phyloP scores from a whole-genome alignment of 2,329 filamentous ascomycete species.

The Blastomyces silverae region DNA sequence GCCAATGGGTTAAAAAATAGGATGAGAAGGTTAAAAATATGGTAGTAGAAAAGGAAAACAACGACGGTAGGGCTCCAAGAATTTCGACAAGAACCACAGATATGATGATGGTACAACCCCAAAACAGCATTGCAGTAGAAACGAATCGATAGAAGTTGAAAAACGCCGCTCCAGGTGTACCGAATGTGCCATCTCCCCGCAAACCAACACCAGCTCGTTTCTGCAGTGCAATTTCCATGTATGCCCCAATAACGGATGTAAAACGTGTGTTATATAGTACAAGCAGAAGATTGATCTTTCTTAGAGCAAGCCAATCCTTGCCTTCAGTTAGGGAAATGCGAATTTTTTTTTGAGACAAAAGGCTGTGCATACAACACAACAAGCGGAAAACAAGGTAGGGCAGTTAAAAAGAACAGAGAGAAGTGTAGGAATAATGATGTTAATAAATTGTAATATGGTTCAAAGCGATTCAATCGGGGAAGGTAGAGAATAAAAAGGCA shows the following conservation, averaged over 20 bases:
- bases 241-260: constrained; percentile 10
- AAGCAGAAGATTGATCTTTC: constrained; percentile 1
- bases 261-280: constrained; percentile 13
- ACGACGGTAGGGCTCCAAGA: not conserved
- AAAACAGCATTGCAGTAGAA: constrained; percentile 14
- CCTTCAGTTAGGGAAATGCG: constrained; percentile 4
- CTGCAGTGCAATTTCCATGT: constrained; percentile 18
- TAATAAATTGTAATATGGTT: constrained; percentile 7
- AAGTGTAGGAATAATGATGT: not conserved
- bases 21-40: constrained; percentile 15
- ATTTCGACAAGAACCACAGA: not conserved
- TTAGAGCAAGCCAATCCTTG: not conserved
- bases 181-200: constrained; percentile 7
- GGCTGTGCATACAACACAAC: constrained; percentile 2
- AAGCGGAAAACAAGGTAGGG: constrained; percentile 10
- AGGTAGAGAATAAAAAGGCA: not conserved
- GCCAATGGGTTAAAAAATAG: constrained; percentile 16
- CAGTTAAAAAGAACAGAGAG: constrained; percentile 11
- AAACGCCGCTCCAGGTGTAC: constrained; percentile 17
- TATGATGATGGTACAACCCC: constrained; percentile 12
- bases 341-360: constrained; percentile 7
- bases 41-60: constrained; percentile 15
- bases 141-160: constrained; percentile 13
- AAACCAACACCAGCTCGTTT: constrained; percentile 16
- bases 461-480: constrained; percentile 12